Conservation (phyloP, 768 basidiomycete genomes). For the Termitomyces sp. region DNA sequence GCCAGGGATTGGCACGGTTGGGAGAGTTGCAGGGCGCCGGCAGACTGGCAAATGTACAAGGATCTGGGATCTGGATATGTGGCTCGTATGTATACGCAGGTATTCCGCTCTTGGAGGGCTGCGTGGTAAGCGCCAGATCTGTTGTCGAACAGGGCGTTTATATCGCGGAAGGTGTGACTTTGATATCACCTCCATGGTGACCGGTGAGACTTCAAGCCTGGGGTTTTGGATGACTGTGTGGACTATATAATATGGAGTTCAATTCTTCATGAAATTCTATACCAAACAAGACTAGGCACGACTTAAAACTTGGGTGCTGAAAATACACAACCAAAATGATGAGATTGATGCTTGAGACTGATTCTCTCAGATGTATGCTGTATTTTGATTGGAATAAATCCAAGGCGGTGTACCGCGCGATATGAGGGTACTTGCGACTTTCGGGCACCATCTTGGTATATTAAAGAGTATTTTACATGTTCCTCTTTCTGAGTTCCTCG, state of each 20-base stretch:
- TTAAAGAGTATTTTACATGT: slow-evolving; percentile 30
- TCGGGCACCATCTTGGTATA: slow-evolving; percentile 1
- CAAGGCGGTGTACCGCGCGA: background rate
- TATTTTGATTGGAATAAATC: background rate
- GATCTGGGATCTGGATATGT: slow-evolving; percentile 61
- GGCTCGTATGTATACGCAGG: slow-evolving; percentile 69
- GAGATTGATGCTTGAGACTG: background rate
- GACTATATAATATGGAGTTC: background rate
- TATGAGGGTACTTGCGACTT: background rate
- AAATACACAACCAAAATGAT: background rate
- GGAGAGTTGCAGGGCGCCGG: slow-evolving; percentile 53
- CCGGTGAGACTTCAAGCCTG: background rate
- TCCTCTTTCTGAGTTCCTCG: slow-evolving; percentile 62
- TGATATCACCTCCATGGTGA: slow-evolving; percentile 14
- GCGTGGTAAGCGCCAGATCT: slow-evolving; percentile 65
- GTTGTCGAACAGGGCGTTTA: slow-evolving; percentile 45
- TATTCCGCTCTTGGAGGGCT: slow-evolving; percentile 76
- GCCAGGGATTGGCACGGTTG: slow-evolving; percentile 29
- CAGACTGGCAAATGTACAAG: slow-evolving; percentile 20
- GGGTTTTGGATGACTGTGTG: background rate
- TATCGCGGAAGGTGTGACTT: slow-evolving; percentile 26
- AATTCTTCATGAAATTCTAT: background rate
- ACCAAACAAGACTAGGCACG: background rate
- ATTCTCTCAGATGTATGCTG: too few relatives aligned
- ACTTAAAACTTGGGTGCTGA: background rate